A percentile compares a stretch with the other conserved stretches of the same genome.
These are phyloP conservation scores for Lipomyces starkeyi DNA, from an alignment of 805 yeast genomes.

Conservation along the genomic window DNA sequence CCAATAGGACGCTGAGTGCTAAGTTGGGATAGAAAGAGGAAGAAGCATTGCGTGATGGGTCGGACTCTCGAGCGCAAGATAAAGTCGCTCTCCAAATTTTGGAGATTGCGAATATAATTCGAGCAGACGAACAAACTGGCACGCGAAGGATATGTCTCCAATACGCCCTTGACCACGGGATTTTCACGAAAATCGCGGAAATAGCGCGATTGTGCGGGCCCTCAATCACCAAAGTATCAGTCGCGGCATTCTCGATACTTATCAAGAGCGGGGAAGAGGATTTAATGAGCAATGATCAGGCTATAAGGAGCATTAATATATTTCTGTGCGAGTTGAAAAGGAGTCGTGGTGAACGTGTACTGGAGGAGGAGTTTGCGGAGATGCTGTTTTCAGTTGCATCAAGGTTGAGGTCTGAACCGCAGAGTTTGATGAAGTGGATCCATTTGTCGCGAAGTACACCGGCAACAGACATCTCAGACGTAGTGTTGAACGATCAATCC, in stretches of 20 bases:
- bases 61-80: constrained; percentile 9
- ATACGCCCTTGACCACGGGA: constrained; percentile 32
- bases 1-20: neutral
- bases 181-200: constrained; percentile 34
- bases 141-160: constrained; percentile 23
- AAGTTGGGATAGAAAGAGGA: constrained; percentile 25
- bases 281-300: constrained; percentile 31
- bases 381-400: constrained; percentile 37
- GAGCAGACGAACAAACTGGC: constrained; percentile 23
- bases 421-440: constrained; percentile 35
- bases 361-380: constrained; percentile 36
- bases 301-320: constrained; percentile 24
- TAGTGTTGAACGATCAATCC: neutral
- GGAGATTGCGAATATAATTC: constrained; percentile 26
- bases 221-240: constrained; percentile 20
- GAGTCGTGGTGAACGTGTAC: constrained; percentile 16
- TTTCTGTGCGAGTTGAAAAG: constrained; percentile 24
- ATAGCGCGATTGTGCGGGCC: constrained; percentile 22
- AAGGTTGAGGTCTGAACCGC: constrained; percentile 35
- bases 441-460: neutral
- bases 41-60: constrained; percentile 13
- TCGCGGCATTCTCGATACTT: constrained; percentile 30
- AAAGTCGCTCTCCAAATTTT: constrained; percentile 22
- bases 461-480: neutral
- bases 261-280: constrained; percentile 31